Base-by-base conservation (phyloP, 1,284 basidiomycete species). In the Sanguinoderma infundibulare region DNA sequence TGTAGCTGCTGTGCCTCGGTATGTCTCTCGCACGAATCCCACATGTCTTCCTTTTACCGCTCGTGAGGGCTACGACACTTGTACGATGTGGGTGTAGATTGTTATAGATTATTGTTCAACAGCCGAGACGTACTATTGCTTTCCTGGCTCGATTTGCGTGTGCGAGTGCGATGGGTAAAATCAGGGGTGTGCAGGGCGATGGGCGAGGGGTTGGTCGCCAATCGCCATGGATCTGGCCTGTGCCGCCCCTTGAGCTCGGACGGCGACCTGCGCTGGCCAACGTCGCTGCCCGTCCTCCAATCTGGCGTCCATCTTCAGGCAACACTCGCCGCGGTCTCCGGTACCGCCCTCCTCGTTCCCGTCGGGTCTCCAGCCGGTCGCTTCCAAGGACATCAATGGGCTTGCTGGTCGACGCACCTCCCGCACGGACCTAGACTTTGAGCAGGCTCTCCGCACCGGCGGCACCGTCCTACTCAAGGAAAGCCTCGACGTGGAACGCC, bases 381-480 rank as follows among this genome's bases (percentile, higher is more conserved):
- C 80, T 2, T 81, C 83, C 5, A 79, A 78, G 64, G 83, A 87
- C 75, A 59, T 73, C 58, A 73, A 72, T 72, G 75, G 74, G 55
- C 73, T 75, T 53, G 72, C 76, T 57, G 73, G 76, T 35, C 67
- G 72, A 44, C 67, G 73, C 36, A 72, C 81, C 42, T 92, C 91
- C 42, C 85, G 90, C 46, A 86, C 87, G 36, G 89, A 90, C 74
- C 78, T 89, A 72, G 90, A 92, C 72, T 94, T 94, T 69, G 91
- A 94, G 76, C 83, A 87, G 68, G 91, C 87, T 15, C 75, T 94
- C 63, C 81, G 79, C 61, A 77, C 78, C 15, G 84, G 85, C 47
- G 87, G 83, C 30, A 94, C 91, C 1, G 82, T 92, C 14, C 67
- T 83, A 52, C 77, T 93, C 52, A 83, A 80, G 63, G 89, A 93